These are phyloP conservation scores for Lepiota venenata DNA, from an alignment of 768 basidiomycete species.

Conservation along the genomic window DNA sequence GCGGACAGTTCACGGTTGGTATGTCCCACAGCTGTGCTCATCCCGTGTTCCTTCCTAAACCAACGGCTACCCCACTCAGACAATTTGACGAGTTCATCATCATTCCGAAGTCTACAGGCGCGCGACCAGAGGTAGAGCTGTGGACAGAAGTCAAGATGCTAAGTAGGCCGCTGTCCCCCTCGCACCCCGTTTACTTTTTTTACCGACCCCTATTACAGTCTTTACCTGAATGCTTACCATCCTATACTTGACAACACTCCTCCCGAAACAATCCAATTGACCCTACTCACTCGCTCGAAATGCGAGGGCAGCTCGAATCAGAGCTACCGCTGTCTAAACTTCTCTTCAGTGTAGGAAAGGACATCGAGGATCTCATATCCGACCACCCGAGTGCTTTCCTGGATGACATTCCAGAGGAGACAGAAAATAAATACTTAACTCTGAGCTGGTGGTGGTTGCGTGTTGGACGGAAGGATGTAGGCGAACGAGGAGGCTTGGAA, in stretches of 20 bases:
- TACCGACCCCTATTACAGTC: constrained; percentile 42
- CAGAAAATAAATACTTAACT: constrained; percentile 42
- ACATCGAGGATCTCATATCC: constrained; percentile 21
- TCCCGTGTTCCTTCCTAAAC: too few relatives aligned
- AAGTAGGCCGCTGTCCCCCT: constrained; percentile 38
- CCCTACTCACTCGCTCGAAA: constrained; percentile 75
- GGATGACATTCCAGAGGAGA: constrained; percentile 50
- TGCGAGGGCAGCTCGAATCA: constrained; percentile 41
- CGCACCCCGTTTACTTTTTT: background rate
- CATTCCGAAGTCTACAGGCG: constrained; percentile 27
- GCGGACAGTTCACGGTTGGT: constrained; percentile 6
- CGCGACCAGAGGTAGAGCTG: constrained; percentile 70
- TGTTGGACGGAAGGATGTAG: constrained; percentile 19
- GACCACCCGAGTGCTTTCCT: constrained; percentile 10
- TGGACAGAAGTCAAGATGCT: constrained; percentile 95
- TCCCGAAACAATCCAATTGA: constrained; percentile 86
- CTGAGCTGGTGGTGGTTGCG: constrained; percentile 19
- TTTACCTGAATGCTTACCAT: constrained; percentile 86
- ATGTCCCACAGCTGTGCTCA: background rate
- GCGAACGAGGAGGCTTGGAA: constrained; percentile 18
- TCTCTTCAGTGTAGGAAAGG: constrained; percentile 24
- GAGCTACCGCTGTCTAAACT: constrained; percentile 37
- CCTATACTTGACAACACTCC: constrained; percentile 80
- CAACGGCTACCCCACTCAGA: constrained; percentile 24
- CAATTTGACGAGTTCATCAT: constrained; percentile 17